Conservation (phyloP, 2,329 filamentous ascomycete species). For the Nemania diffusa region DNA sequence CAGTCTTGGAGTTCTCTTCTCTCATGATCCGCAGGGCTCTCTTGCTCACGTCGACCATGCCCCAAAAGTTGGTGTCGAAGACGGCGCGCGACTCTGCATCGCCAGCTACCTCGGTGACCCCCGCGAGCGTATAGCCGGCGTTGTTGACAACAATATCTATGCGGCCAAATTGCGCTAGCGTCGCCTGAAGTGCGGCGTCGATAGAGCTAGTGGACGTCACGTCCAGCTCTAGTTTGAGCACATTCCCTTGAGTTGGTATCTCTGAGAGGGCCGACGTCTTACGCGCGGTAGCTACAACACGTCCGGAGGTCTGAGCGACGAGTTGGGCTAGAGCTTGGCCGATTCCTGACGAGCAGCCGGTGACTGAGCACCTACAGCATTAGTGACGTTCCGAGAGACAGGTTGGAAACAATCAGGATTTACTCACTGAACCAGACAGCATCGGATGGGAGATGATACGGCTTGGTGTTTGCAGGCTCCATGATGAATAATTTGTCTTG, state of each 20-base stretch:
- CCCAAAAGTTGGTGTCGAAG: constrained; percentile 59
- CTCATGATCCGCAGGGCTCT: constrained; percentile 54
- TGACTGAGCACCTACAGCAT: constrained; percentile 6
- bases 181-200: constrained; percentile 48
- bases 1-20: constrained; percentile 46
- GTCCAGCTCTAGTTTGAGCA: constrained; percentile 60
- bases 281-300: constrained; percentile 51
- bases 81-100: constrained; percentile 49
- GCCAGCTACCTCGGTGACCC: constrained; percentile 48
- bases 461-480: constrained; percentile 36
- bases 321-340: constrained; percentile 43
- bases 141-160: constrained; percentile 50
- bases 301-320: constrained; percentile 41
- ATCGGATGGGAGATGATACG: constrained; percentile 42
- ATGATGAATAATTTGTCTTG: constrained; percentile 25
- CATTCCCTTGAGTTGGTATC: constrained; percentile 49
- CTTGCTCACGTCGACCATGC: constrained; percentile 53
- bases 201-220: constrained; percentile 56
- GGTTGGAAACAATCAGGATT: not conserved
- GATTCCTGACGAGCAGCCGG: constrained; percentile 31
- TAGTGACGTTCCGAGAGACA: not conserved
- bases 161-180: constrained; percentile 50
- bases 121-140: too few species aligned
- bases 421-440: constrained; percentile 47
- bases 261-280: constrained; percentile 54